Evolutionary conservation across 1,284 basidiomycete species (phyloP), one percentile per base, ranked within the genome.

Genomic region (Malassezia caprae): DNA sequence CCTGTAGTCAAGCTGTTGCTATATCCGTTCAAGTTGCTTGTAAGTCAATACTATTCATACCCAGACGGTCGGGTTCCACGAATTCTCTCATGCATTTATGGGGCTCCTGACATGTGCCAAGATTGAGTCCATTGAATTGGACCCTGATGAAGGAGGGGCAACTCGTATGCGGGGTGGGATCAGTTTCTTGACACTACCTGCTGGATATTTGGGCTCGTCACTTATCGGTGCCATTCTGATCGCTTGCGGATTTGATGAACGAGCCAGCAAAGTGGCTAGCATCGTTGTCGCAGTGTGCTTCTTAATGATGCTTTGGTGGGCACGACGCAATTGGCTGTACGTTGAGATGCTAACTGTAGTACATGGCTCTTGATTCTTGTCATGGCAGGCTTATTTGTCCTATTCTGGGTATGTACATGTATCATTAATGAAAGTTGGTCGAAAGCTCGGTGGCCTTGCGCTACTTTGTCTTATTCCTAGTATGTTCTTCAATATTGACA

Each of bases 81-180:
- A 65, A 47, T 62, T 58, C 60, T 68, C 65, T 0, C 76, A 77
- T 52, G 70, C 73, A 6, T 58, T 66, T 7, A 64, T 70, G 6
- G 76, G 76, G 10, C 63, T 94, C 15, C 79, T 94, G 24, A 98
- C 93, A 3, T 91, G 93, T 63, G 93, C 90, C 7, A 82, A 78
- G 34, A 90, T 98, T 52, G 86, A 94, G 73, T 86, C 54, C 26
- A 56, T 63, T 63, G 53, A 63, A 31, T 50, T 60, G 39, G 62
- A 73, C 56, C 73, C 75, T 27, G 85, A 94, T 68, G 90, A 94
- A 77, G 91, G 90, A 15, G 93, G 93, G 1, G 83, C 85, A 11
- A 96, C 93, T 0, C 79, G 82, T 27, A 96, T 96, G 90, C 83
- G 88, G 32, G 91, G 91, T 24, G 93, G 91, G 0, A 84, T 94